These are phyloP conservation scores for Quercus bicolor DNA, from an alignment of 306 rosid species.

Conservation along the genomic window DNA sequence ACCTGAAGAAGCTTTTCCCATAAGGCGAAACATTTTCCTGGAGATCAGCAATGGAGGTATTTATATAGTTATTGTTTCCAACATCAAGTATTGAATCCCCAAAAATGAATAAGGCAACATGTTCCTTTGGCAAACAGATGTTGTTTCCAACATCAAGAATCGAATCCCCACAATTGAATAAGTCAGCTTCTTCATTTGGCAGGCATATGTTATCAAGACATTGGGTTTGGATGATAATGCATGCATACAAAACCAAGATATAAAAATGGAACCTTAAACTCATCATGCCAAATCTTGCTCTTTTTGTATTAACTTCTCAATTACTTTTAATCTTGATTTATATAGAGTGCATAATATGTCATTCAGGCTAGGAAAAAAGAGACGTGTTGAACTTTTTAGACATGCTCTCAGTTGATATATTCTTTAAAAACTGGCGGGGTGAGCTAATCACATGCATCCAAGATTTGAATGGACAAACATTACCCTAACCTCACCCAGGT, in stretches of 20 bases:
- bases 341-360: too few species aligned
- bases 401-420: too few species aligned
- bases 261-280: neutral
- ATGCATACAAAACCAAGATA: neutral
- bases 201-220: neutral
- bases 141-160: constrained; percentile 54
- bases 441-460: too few species aligned
- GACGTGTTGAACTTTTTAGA: too few species aligned
- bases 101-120: constrained; percentile 32
- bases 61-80: constrained; percentile 46
- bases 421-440: too few species aligned
- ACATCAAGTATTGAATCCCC: constrained; percentile 46
- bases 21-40: neutral
- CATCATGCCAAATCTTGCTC: neutral
- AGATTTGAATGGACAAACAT: too few species aligned
- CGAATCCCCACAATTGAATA: constrained; percentile 61
- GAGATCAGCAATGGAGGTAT: neutral
- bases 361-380: too few species aligned
- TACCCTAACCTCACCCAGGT: too few species aligned
- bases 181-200: constrained; percentile 14
- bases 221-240: neutral
- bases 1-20: neutral
- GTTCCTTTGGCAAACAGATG: neutral
- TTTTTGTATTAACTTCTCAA: neutral
- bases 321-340: neutral